Evolutionary conservation across 2,329 filamentous ascomycete species (phyloP).

Genomic region (Nemania sp.): DNA sequence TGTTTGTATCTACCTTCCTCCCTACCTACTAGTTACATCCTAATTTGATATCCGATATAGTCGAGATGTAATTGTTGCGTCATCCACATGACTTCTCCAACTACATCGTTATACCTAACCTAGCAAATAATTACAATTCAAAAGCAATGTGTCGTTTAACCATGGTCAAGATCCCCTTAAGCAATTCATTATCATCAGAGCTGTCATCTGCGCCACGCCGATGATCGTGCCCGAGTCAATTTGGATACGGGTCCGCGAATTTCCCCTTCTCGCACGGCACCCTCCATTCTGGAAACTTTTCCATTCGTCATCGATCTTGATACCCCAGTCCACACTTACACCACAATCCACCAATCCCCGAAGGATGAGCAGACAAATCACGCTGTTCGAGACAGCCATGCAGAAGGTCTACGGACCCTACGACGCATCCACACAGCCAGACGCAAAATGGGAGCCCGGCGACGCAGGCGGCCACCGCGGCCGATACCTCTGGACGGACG

Average conservation of each 20-base stretch:
- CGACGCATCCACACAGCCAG: slow-evolving; percentile 5
- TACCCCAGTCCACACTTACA: neutral
- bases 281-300: neutral
- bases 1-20: no score
- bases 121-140: neutral
- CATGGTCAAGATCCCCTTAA: neutral
- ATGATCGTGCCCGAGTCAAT: neutral
- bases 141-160: neutral
- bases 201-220: neutral
- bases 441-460: slow-evolving; percentile 10
- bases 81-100: slow-evolving; percentile 11
- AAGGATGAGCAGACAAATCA: neutral
- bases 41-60: no score
- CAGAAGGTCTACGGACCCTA: slow-evolving; percentile 17
- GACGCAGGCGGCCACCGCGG: slow-evolving; percentile 12
- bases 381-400: slow-evolving; percentile 12
- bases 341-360: neutral
- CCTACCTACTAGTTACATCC: no score
- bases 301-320: neutral
- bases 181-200: neutral
- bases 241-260: neutral
- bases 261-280: neutral
- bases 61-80: slow-evolving; percentile 18
- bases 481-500: slow-evolving; percentile 17
- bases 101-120: neutral